Base-by-base conservation (phyloP, 352 stramenopile species). In the Globisporangium parvum region DNA sequence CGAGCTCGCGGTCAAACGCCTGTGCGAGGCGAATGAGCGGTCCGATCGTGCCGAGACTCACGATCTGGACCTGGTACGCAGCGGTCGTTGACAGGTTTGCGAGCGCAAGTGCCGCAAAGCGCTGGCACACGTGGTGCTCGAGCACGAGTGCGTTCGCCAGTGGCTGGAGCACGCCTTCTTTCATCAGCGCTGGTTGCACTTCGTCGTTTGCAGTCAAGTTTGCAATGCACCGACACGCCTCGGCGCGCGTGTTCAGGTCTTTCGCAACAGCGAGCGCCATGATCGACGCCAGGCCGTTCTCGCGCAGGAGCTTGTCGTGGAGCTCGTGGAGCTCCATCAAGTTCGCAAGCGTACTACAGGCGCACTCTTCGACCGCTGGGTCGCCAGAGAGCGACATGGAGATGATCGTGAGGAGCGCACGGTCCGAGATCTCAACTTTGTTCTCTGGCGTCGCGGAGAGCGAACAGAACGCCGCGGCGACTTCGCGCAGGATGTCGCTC, bases 181-280 rank as follows among this genome's bases (percentile, higher is more conserved):
- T 75, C 65, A 98, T 96, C 26, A 98, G 63, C 8, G 85, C 69
- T 18, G 91, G 77, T 55, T 98, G 92, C 14, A 98, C 82, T 51
- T 97, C 88, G 61, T 93, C 80, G 60, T 99, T 98, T 18, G 93
- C 88, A 23, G 93, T 96, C 28, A 99, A 75, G 58, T 98, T 98
- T 3, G 95, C 91, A 2, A 99, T 67, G 53, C 90, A 95, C 23
- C 96, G 80, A 53, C 81, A 96, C 10, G 93, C 93, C 61, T 98
- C 95, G 0, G 87, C 67, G 9, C 93, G 83, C 31, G 92, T 98
- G 60, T 94, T 96, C 1, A 93, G 59, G 63, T 98, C 91, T 37
- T 85, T 85, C 15, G 87, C 89, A 14, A 88, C 81, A 1, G 89
- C 91, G 15, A 98, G 72, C 9, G 95, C 86, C 68, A 98, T 85